Percentiles rank a stretch among this genome's conserved stretches.
phyloP scores from a whole-genome alignment of 2,329 filamentous ascomycete species.

The Colletotrichum camelliae region DNA sequence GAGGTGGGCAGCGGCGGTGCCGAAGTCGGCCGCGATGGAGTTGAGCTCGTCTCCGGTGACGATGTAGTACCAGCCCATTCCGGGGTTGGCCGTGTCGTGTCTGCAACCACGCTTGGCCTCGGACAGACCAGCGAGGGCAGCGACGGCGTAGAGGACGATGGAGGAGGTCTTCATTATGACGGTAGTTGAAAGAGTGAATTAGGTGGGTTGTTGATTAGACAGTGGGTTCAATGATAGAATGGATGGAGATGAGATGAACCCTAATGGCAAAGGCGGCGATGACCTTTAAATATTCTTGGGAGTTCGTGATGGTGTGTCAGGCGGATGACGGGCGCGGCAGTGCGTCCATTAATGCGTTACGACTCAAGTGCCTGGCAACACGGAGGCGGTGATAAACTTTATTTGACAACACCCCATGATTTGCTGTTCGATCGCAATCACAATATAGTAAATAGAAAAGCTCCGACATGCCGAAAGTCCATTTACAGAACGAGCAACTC shows the following conservation, averaged over 20 bases:
- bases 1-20: not conserved
- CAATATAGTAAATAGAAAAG: not conserved
- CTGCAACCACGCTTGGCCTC: not conserved
- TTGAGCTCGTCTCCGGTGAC: not conserved
- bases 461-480: not conserved
- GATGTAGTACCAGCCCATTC: not conserved
- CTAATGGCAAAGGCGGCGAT: not conserved
- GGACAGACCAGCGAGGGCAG: not conserved
- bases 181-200: not conserved
- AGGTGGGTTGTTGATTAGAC: not conserved
- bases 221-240: not conserved
- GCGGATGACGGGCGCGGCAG: not conserved
- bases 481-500: not conserved
- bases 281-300: not conserved
- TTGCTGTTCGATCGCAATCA: not conserved
- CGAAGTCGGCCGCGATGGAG: not conserved
- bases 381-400: not conserved
- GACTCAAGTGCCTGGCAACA: not conserved
- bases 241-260: not conserved
- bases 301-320: not conserved
- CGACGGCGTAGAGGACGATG: not conserved
- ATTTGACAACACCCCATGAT: not conserved
- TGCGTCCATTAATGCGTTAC: not conserved
- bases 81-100: not conserved
- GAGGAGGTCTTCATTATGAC: not conserved